These are phyloP conservation scores for Candida ulmi DNA, from an alignment of 805 yeast species.

Conservation along the genomic window DNA sequence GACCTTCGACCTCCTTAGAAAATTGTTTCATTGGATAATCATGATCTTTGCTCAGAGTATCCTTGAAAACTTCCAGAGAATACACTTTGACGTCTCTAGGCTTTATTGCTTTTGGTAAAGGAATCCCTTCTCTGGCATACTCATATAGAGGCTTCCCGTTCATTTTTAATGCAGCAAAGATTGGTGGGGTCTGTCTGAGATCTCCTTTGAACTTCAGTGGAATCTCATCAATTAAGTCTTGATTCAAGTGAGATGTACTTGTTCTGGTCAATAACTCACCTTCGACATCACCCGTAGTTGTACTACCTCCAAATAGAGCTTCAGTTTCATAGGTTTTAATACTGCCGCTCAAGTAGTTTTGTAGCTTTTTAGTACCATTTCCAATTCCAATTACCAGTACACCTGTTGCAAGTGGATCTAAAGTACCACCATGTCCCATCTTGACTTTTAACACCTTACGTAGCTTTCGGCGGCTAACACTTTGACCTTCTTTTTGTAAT, in stretches of 20 bases:
- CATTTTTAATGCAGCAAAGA: slow-evolving; percentile 89
- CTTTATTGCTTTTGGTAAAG: slow-evolving; percentile 80
- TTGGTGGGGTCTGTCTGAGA: slow-evolving; percentile 87
- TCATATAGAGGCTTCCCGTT: slow-evolving; percentile 92
- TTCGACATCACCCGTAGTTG: slow-evolving; percentile 91
- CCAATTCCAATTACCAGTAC: slow-evolving; percentile 91
- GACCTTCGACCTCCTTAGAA: slow-evolving; percentile 39
- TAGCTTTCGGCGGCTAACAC: slow-evolving; percentile 46
- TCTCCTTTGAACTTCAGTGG: slow-evolving; percentile 72
- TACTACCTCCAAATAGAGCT: slow-evolving; percentile 83
- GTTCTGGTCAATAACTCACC: slow-evolving; percentile 70
- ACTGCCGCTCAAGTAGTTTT: slow-evolving; percentile 66
- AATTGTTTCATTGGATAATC: slow-evolving; percentile 39
- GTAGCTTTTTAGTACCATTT: slow-evolving; percentile 72
- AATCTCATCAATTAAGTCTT: slow-evolving; percentile 42
- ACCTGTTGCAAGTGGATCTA: slow-evolving; percentile 96
- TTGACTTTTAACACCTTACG: slow-evolving; percentile 57
- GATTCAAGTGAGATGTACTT: slow-evolving; percentile 32
- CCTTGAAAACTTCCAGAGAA: slow-evolving; percentile 47
- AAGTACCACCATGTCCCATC: slow-evolving; percentile 97
- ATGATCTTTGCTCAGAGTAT: slow-evolving; percentile 52
- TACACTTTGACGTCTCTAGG: slow-evolving; percentile 63
- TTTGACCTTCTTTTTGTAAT: slow-evolving; percentile 32
- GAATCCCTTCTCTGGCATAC: slow-evolving; percentile 83
- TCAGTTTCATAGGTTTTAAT: slow-evolving; percentile 76